These are phyloP conservation scores for Hypoxylon sp. DNA, from an alignment of 2,329 filamentous ascomycete genomes.

Conservation along the genomic window DNA sequence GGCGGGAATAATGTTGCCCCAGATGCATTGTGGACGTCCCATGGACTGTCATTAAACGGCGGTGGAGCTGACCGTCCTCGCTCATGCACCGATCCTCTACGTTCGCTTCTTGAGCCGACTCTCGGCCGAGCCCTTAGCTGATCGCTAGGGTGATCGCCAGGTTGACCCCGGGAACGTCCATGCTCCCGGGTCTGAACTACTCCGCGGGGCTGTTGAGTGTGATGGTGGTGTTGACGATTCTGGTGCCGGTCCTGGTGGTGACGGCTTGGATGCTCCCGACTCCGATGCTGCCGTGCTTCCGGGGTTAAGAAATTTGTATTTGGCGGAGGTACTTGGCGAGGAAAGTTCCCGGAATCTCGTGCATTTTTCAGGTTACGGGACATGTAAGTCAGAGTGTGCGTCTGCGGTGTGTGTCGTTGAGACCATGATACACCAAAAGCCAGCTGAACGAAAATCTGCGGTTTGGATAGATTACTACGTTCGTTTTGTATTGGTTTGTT, in stretches of 20 bases:
- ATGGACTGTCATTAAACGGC: conserved; percentile 61
- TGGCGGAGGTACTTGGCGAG: conserved; percentile 61
- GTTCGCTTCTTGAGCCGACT: conserved; percentile 42
- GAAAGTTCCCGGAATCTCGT: conserved; percentile 58
- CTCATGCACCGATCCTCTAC: conserved; percentile 55
- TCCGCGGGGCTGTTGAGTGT: conserved; percentile 27
- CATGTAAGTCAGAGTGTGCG: conserved; percentile 62
- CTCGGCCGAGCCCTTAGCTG: conserved; percentile 35
- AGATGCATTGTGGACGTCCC: conserved; percentile 57
- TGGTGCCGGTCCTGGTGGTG: conserved; percentile 42
- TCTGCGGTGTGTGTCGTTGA: conserved; percentile 58
- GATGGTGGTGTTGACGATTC: conserved; percentile 36
- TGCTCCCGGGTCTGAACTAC: conserved; percentile 40
- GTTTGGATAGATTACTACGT: conserved; percentile 51
- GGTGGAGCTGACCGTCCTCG: conserved; percentile 65
- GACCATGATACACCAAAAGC: conserved; percentile 67
- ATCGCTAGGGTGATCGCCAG: conserved; percentile 27
- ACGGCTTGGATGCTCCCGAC: conserved; percentile 44
- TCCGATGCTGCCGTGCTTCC: conserved; percentile 48
- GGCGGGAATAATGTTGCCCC: conserved; percentile 50
- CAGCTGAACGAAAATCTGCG: conserved; percentile 64
- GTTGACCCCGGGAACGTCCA: conserved; percentile 41
- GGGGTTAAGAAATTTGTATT: conserved; percentile 60
- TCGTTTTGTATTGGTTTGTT: conserved; percentile 47
- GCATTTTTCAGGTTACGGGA: conserved; percentile 59